Evolutionary conservation across 495 filamentous ascomycete species (phyloP), one percentile per base, ranked within the genome.

Genomic region (Massariosphaeria phaeospora): DNA sequence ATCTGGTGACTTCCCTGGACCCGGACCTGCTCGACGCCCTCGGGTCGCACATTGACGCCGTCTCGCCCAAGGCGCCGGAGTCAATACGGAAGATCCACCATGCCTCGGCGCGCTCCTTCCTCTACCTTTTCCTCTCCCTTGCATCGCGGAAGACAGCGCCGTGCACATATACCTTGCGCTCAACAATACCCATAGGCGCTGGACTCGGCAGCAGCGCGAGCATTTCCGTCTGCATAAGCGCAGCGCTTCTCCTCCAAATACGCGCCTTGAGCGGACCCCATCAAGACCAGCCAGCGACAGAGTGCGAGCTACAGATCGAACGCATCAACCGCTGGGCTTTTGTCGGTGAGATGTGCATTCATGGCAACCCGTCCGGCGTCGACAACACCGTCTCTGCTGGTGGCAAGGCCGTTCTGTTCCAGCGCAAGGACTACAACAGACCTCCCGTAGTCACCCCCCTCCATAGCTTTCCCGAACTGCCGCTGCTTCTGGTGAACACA

Each of bases 271-370:
- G 86, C 10, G 90, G 89, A 0, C 93, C 93, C 2, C 91, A 96
- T 63, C 83, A 82, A 5, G 91, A 95, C 65, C 91, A 96, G 68
- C 86, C 87, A 11, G 63, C 79, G 1, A 79, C 84, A 12, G 93
- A 96, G 73, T 85, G 85, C 31, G 83, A 84, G 30, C 67, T 85
- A 31, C 91, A 97, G 65, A 75, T 96, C 18, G 89, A 97, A 72
- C 83, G 91, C 49, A 94, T 98, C 64, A 98, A 98, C 67, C 81
- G 85, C 46, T 98, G 93, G 93, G 91, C 93, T 0, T 96, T 94
- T 66, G 93, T 97, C 0, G 89, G 87, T 23, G 93, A 98, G 72
- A 84, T 96, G 79, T 91, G 88, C 64, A 96, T 96, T 36, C 93
- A 98, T 69, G 91, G 91, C 23, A 95, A 95, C 66, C 91, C 93